Conservation (phyloP, 78 protist species). For the Cavenderia fasciculata region DNA sequence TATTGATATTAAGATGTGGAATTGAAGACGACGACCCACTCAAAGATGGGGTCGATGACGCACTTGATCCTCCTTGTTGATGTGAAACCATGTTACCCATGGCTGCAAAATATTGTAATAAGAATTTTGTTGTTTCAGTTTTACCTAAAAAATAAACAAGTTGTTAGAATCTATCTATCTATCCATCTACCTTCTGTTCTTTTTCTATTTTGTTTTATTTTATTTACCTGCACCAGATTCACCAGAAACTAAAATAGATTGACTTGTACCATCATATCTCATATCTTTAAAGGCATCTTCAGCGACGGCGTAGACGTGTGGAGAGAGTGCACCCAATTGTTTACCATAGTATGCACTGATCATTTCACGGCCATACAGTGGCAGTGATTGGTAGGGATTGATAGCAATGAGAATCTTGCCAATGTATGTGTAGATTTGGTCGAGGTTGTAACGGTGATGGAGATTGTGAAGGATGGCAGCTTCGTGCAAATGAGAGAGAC, state of each 20-base stretch:
- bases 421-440: conserved; percentile 81
- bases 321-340: conserved; percentile 58
- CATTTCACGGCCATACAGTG: conserved; percentile 71
- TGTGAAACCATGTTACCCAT: conserved; percentile 78
- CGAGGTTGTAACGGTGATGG: conserved; percentile 78
- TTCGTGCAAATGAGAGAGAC: conserved; percentile 74
- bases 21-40: no score
- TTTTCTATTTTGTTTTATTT: neutral
- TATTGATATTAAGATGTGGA: no score
- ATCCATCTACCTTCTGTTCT: neutral
- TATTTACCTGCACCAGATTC: conserved; percentile 93
- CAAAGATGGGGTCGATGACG: neutral
- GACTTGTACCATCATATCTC: conserved; percentile 70
- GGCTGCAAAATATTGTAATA: conserved; percentile 83
- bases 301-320: conserved; percentile 87
- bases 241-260: conserved; percentile 77
- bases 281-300: conserved; percentile 79
- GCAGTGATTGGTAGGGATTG: conserved; percentile 51
- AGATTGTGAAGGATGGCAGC: conserved; percentile 87
- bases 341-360: conserved; percentile 76
- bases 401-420: conserved; percentile 76
- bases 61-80: conserved; percentile 4
- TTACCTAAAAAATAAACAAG: no score
- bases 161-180: no score
- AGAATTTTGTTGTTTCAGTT: conserved; percentile 68